Base-by-base conservation (phyloP, 768 basidiomycete genomes). In the Panus rudis region DNA sequence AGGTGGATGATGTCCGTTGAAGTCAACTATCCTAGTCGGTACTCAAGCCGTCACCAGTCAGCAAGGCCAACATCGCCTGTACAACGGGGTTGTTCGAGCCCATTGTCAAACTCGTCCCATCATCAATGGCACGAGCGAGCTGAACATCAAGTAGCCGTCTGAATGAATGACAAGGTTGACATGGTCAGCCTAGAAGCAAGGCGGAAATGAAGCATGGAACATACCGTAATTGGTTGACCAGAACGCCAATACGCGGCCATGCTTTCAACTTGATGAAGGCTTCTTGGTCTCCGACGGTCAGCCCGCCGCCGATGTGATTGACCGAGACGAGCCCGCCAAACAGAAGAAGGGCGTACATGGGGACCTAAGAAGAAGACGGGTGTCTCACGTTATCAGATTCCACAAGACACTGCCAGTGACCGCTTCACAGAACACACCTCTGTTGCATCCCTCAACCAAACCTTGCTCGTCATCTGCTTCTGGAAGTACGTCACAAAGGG, bases 161-260 rank as follows among this genome's bases (percentile, higher is more conserved):
- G 50, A 28, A 22, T 28, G 25, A 28, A 37, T 43, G 27, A 32
- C 44, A 37, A 33, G 33, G n/a, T n/a, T 31, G n/a, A 30, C 28
- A 30, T 30, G 28, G n/a, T n/a, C n/a, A 30, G 28, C 28, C n/a
- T n/a, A 10, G 28, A 30, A 30, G 28, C n/a, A 35, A 27, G 24
- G 16, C 13, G 11, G 8, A 32, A 19, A 19, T 20, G n/a, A 8
- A 26, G 19, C 5, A 19, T 22, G 27, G 2, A 19, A 60, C 70
- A 48, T 57, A 86, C 88, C 88, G 72, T 10, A 92, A 64, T 51
- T 92, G 88, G 55, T 92, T 92, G 31, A 90, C 84, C 22, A 96
- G 72, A 10, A 92, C 79, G 2, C 91, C 92, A 38, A 94, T 93
- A 7, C 91, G 75, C n/a, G 92, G 86, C 78, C 83, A 88, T 0